Evolutionary conservation across 805 yeast genomes (phyloP).

Genomic region (Candida vaughaniae): DNA sequence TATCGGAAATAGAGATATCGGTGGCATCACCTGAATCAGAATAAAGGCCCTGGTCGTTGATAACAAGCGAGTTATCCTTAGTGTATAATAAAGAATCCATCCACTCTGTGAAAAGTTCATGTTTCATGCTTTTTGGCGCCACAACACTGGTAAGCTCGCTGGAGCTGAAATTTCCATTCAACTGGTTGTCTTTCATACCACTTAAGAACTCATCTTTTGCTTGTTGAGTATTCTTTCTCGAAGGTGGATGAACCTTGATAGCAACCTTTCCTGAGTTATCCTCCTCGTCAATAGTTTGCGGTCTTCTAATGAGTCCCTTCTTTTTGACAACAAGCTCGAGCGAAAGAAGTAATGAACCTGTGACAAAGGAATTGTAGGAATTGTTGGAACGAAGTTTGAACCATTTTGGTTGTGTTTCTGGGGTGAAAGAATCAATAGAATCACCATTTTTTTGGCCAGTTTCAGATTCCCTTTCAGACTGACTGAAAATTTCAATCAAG

Average conservation of each 20-base stretch:
- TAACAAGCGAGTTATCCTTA: conserved; percentile 17
- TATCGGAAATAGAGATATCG: conserved; percentile 25
- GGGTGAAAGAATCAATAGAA: conserved; percentile 6
- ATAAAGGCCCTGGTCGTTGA: conserved; percentile 43
- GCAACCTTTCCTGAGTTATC: not conserved
- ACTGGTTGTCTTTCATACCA: conserved; percentile 1
- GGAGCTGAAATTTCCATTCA: not conserved
- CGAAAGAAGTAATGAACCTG: conserved; percentile 47
- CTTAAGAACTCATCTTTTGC: conserved; percentile 4
- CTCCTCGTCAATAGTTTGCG: conserved; percentile 2
- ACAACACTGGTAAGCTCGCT: conserved; percentile 7
- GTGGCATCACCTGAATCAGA: conserved; percentile 18
- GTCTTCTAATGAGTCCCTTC: conserved; percentile 4
- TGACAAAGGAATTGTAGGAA: conserved; percentile 41
- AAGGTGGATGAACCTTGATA: conserved; percentile 17
- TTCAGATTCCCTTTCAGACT: too few relatives aligned
- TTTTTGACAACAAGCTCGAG: conserved; percentile 33
- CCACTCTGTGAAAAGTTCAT: conserved; percentile 25
- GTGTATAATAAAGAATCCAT: conserved; percentile 25
- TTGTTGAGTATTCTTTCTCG: conserved; percentile 8
- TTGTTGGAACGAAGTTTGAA: conserved; percentile 42
- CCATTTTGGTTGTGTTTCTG: conserved; percentile 41
- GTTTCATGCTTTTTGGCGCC: conserved; percentile 7
- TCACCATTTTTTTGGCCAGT: not conserved
- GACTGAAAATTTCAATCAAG: conserved; percentile 27